phyloP scores from a whole-genome alignment of 805 yeast genomes.

The Candida michaelii region DNA sequence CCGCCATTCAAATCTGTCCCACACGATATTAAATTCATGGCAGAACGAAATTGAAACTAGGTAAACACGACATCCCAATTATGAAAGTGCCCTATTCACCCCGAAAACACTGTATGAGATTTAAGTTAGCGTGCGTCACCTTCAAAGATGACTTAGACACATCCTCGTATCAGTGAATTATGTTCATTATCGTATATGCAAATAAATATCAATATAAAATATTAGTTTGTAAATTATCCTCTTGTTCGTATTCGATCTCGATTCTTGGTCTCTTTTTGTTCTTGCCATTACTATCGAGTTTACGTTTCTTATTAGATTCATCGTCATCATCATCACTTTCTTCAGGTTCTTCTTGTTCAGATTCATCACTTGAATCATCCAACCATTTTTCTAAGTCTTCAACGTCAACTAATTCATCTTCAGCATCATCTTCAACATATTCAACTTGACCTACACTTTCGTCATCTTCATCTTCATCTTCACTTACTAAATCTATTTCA shows the following conservation, averaged over 20 bases:
- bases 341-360: slow-evolving; percentile 26
- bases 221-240: slow-evolving; percentile 17
- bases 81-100: too few species aligned
- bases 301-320: slow-evolving; percentile 41
- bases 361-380: slow-evolving; percentile 43
- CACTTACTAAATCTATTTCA: slow-evolving; percentile 47
- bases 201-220: slow-evolving; percentile 11
- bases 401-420: slow-evolving; percentile 85
- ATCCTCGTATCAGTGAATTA: too few species aligned
- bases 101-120: too few species aligned
- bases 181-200: slow-evolving; percentile 5
- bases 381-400: slow-evolving; percentile 93
- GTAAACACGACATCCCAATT: too few species aligned
- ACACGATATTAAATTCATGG: too few species aligned
- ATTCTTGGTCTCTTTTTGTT: slow-evolving; percentile 49
- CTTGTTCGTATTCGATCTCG: slow-evolving; percentile 78
- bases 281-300: slow-evolving; percentile 22
- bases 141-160: neutral
- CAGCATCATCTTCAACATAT: slow-evolving; percentile 87
- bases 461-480: slow-evolving; percentile 24
- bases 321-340: slow-evolving; percentile 33
- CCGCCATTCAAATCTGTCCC: too few species aligned
- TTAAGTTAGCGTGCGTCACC: too few species aligned
- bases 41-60: too few species aligned
- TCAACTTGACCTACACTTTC: slow-evolving; percentile 76